Evolutionary conservation across 1,139 yeast species (phyloP), one percentile per base, ranked within the genome.

Genomic region (Yamadazyma dushanensis): DNA sequence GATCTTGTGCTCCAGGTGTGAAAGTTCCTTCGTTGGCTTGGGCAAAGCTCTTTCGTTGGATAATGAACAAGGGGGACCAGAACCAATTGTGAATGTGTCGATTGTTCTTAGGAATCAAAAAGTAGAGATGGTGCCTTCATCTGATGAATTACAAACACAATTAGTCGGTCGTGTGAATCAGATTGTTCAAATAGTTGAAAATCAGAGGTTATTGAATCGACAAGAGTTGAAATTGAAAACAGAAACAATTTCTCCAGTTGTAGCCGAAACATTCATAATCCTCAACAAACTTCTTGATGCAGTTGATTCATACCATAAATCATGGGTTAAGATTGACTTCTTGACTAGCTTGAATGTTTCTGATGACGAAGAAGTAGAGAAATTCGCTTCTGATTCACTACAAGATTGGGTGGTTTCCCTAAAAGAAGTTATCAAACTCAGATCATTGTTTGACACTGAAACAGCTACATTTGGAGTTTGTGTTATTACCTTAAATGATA

Each of bases 271-370:
- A 3, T 41, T 56, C 17, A 32, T 15, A 5, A 44, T 40, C 25
- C 44, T 68, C 8, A 61, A 61, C 16, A 8, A 3, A 0, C 36
- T 51, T 2, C 43, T 59, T 25, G 38, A 37, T 0, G 48, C 59
- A 8, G 70, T 74, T 0, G 43, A 51, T 1, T 35, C 18, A 0
- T 79, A 76, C 45, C 54, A 71, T 14, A 44, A 50, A 2, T 59
- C 64, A 21, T 87, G 95, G 95, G 53, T 56, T 7, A 61, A 60
- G 20, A 63, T 83, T 22, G 85, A 81, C 49, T 59, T 70, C 2
- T 56, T 84, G 4, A 82, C 90, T 86, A 83, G 76, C 16, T 42
- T 61, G 18, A 50, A 62, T 37, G 39, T 59, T 16, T 43, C 53
- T 8, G 40, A 49, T 4, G 49, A 47, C 1, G 52, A 49, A 6